Conservation (phyloP, 1,284 basidiomycete species). For the Cryptococcus sp. region DNA sequence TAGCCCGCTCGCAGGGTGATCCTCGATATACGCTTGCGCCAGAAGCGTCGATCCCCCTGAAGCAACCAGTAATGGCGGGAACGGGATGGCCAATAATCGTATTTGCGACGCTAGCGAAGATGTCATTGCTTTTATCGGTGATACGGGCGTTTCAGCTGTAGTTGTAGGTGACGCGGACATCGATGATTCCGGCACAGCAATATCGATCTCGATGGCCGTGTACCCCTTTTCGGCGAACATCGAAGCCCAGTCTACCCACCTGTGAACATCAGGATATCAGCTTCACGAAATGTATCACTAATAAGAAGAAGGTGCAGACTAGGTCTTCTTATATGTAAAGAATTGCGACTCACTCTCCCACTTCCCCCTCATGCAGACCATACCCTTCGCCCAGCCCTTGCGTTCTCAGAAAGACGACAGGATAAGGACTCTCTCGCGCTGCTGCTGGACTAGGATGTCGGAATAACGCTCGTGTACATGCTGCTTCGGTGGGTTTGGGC, state of each 20-base stretch:
- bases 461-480: slow-evolving; percentile 28
- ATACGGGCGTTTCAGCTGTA: not conserved
- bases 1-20: slow-evolving; percentile 63
- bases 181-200: slow-evolving; percentile 46
- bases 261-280: not conserved
- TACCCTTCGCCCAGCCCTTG: slow-evolving; percentile 12
- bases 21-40: slow-evolving; percentile 67
- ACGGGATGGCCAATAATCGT: slow-evolving; percentile 59
- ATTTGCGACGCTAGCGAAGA: slow-evolving; percentile 46
- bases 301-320: not conserved
- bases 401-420: slow-evolving; percentile 30
- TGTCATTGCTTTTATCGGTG: slow-evolving; percentile 26
- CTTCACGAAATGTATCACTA: not conserved
- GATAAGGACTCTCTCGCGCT: slow-evolving; percentile 32
- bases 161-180: slow-evolving; percentile 35
- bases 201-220: slow-evolving; percentile 62
- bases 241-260: slow-evolving; percentile 51
- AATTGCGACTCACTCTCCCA: slow-evolving; percentile 24
- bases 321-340: not conserved
- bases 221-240: slow-evolving; percentile 64
- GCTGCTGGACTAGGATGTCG: slow-evolving; percentile 27
- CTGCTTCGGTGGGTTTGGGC: slow-evolving; percentile 9
- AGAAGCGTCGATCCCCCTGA: slow-evolving; percentile 59
- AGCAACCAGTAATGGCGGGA: slow-evolving; percentile 66
- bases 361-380: slow-evolving; percentile 4